These are phyloP conservation scores for Candida vaughaniae DNA, from an alignment of 805 yeast species.

Conservation along the genomic window DNA sequence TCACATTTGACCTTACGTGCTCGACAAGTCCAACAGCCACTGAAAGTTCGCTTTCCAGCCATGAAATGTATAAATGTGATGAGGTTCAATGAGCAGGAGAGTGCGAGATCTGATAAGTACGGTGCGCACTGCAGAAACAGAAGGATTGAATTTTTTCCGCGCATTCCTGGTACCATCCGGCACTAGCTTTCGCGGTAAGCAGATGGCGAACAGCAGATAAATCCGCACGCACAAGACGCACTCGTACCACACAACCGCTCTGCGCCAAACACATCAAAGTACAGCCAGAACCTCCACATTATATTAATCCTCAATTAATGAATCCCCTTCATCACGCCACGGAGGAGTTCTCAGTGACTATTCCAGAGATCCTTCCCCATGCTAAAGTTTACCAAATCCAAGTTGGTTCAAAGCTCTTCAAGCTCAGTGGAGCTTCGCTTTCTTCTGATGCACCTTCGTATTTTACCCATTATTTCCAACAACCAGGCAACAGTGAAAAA, in stretches of 20 bases:
- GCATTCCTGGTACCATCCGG: too few species aligned
- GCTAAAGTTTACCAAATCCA: conserved; percentile 68
- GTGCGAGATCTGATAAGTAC: too few species aligned
- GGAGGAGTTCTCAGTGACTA: conserved; percentile 38
- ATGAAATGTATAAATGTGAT: not conserved
- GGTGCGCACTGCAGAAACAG: not conserved
- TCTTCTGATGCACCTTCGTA: conserved; percentile 87
- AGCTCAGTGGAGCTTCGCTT: conserved; percentile 78
- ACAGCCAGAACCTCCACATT: too few species aligned
- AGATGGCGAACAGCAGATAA: too few species aligned
- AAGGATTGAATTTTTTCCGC: not conserved
- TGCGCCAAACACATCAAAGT: too few species aligned
- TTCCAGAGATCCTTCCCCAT: conserved; percentile 61
- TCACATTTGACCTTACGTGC: conserved; percentile 55
- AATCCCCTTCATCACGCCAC: conserved; percentile 13
- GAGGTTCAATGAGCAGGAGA: not conserved
- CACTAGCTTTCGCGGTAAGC: too few species aligned
- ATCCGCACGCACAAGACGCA: too few species aligned
- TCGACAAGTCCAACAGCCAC: conserved; percentile 60
- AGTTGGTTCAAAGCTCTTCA: conserved; percentile 62
- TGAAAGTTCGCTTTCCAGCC: conserved; percentile 33
- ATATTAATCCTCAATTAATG: conserved; percentile 1
- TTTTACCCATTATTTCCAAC: conserved; percentile 68
- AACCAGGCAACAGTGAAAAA: conserved; percentile 36
- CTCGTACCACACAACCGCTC: too few species aligned